These are phyloP conservation scores for Plasmodium berghei DNA, from an alignment of 169 alveolate species.

Conservation along the genomic window DNA sequence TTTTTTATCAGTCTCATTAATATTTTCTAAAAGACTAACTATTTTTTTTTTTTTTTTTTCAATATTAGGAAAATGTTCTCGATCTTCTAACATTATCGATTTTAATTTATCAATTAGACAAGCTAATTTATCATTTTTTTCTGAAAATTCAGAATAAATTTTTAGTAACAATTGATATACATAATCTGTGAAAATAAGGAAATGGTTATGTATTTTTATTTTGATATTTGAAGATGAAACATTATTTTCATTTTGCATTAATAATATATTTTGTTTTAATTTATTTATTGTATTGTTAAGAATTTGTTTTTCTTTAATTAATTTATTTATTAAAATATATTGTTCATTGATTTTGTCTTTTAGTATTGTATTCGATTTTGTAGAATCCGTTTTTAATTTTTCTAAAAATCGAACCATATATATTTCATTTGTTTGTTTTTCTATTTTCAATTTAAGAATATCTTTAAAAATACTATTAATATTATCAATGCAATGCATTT, in stretches of 20 bases:
- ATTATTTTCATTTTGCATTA: conserved; percentile 59
- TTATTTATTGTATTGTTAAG: conserved; percentile 31
- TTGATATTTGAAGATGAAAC: conserved; percentile 6
- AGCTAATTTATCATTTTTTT: conserved; percentile 52
- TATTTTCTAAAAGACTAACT: background rate
- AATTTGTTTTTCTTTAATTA: conserved; percentile 16
- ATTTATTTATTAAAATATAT: conserved; percentile 10
- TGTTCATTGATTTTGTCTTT: conserved; percentile 24
- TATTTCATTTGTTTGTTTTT: conserved; percentile 71
- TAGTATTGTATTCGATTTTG: background rate
- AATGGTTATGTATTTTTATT: conserved; percentile 37
- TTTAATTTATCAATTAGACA: conserved; percentile 23
- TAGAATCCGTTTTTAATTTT: conserved; percentile 32
- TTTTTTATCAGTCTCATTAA: background rate
- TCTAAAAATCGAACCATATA: conserved; percentile 53
- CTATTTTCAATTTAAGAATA: conserved; percentile 65
- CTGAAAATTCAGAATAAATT: conserved; percentile 9
- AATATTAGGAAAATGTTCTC: background rate
- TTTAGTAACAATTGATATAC: conserved; percentile 24
- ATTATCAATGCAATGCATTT: background rate
- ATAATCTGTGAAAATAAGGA: conserved; percentile 42
- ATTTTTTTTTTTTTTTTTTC: conserved; percentile 18
- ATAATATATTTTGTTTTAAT: conserved; percentile 13
- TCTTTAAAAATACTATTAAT: conserved; percentile 29
- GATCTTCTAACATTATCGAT: background rate